Conservation (phyloP, 768 basidiomycete genomes). For the Chlorophyllum brunneum region DNA sequence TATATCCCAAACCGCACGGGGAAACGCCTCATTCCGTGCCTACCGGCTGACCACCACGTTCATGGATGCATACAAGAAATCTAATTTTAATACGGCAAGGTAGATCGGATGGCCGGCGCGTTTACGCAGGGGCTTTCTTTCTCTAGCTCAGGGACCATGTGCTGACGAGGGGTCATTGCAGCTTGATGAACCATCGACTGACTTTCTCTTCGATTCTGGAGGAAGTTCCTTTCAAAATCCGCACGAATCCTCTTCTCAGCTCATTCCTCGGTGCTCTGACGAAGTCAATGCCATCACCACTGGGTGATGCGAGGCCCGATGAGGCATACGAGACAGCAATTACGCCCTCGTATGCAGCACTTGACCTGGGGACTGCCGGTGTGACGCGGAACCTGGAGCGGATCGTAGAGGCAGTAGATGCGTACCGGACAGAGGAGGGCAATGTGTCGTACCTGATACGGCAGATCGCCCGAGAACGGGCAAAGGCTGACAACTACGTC, state of each 20-base stretch:
- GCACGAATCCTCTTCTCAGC: conserved; percentile 74
- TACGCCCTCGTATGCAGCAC: conserved; percentile 58
- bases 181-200: conserved; percentile 74
- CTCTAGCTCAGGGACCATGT: conserved; percentile 14
- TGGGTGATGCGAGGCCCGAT: conserved; percentile 35
- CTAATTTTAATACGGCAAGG: conserved; percentile 85
- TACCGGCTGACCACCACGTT: conserved; percentile 81
- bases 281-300: conserved; percentile 37
- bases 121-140: conserved; percentile 2
- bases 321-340: conserved; percentile 37
- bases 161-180: conserved; percentile 28
- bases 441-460: conserved; percentile 86
- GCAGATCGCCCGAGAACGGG: conserved; percentile 84
- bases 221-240: conserved; percentile 81
- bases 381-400: conserved; percentile 77
- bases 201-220: conserved; percentile 85
- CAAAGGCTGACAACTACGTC: conserved; percentile 73
- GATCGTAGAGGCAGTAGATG: conserved; percentile 81
- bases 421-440: conserved; percentile 86
- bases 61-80: conserved; percentile 75
- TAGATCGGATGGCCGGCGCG: conserved; percentile 25
- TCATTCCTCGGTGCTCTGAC: conserved; percentile 72
- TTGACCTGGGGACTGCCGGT: conserved; percentile 68
- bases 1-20: conserved; percentile 71
- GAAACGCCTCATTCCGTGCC: conserved; percentile 86